A percentile compares a stretch with the other conserved stretches of the same genome.
Conservation (phyloP, 1,284 basidiomycete genomes). For the Fistulinella cinereoalba region DNA sequence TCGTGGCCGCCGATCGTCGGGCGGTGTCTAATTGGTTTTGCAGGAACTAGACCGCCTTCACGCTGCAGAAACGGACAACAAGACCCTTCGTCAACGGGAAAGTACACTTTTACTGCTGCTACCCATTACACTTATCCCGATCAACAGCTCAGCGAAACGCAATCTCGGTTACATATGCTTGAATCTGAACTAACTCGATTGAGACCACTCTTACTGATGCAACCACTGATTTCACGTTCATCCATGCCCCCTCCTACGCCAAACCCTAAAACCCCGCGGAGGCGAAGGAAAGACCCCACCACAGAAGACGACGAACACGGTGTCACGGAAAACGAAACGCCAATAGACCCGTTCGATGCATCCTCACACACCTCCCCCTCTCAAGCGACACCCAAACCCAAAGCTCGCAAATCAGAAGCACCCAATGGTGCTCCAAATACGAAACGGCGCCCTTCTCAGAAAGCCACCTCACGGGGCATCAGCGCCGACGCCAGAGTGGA, state of each 20-base stretch:
- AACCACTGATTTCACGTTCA: conserved; percentile 34
- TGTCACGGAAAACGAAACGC: conserved; percentile 26
- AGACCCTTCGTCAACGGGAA: conserved; percentile 54
- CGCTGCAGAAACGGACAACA: conserved; percentile 52
- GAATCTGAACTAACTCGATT: conserved; percentile 45
- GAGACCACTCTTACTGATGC: conserved; percentile 46
- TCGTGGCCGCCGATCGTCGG: background rate
- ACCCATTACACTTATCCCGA: conserved; percentile 7
- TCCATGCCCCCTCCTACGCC: conserved; percentile 19
- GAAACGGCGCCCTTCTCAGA: conserved; percentile 30
- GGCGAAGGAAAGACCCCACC: conserved; percentile 26
- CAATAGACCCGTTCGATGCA: conserved; percentile 10
- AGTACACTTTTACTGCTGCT: conserved; percentile 1
- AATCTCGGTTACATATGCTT: conserved; percentile 37
- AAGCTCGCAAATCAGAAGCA: conserved; percentile 25
- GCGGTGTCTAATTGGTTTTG: conserved; percentile 11
- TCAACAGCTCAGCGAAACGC: conserved; percentile 41
- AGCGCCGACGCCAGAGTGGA: conserved; percentile 48
- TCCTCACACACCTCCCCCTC: conserved; percentile 13
- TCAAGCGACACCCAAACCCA: conserved; percentile 24
- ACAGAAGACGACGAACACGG: conserved; percentile 26
- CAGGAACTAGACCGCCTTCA: conserved; percentile 54
- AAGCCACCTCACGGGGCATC: conserved; percentile 18
- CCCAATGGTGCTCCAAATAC: background rate
- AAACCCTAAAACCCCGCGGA: conserved; percentile 23